A percentile compares a stretch with the other conserved stretches of the same genome.
Evolutionary conservation across 345 rosid genomes (phyloP).

Genomic region (Hevea brasiliensis): DNA sequence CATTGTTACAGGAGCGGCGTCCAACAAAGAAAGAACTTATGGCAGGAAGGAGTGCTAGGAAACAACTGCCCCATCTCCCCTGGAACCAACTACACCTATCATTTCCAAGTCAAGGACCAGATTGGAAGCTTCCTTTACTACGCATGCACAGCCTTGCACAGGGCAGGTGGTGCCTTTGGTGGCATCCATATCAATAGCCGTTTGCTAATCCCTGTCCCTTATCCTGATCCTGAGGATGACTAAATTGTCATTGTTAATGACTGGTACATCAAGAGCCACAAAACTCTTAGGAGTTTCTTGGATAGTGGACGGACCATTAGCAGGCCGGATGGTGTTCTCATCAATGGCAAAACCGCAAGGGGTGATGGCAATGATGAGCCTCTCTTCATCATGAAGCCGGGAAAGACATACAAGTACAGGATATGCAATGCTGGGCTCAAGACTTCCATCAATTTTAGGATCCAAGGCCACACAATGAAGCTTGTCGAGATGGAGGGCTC

Average conservation of each 20-base stretch:
- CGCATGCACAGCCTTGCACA: conserved; percentile 17
- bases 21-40: conserved; percentile 83
- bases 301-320: conserved; percentile 22
- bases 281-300: conserved; percentile 8
- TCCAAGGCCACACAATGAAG: conserved; percentile 25
- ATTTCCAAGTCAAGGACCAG: conserved; percentile 87
- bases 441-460: conserved; percentile 20
- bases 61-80: conserved; percentile 75
- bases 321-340: conserved; percentile 25
- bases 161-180: conserved; percentile 25
- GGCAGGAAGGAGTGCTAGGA: conserved; percentile 74
- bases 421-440: conserved; percentile 27
- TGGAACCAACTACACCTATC: conserved; percentile 70
- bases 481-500: conserved; percentile 31
- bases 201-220: conserved; percentile 28
- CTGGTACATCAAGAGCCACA: conserved; percentile 20
- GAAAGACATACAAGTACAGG: conserved; percentile 27
- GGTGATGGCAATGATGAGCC: conserved; percentile 25
- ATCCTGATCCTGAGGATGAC: conserved; percentile 29
- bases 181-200: conserved; percentile 28
- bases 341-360: conserved; percentile 19
- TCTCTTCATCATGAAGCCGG: conserved; percentile 29
- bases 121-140: conserved; percentile 40
- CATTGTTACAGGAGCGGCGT: conserved; percentile 55
- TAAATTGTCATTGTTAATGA: conserved; percentile 24